These are phyloP conservation scores for Vigna mungo DNA, from an alignment of 306 rosid species.

Conservation along the genomic window DNA sequence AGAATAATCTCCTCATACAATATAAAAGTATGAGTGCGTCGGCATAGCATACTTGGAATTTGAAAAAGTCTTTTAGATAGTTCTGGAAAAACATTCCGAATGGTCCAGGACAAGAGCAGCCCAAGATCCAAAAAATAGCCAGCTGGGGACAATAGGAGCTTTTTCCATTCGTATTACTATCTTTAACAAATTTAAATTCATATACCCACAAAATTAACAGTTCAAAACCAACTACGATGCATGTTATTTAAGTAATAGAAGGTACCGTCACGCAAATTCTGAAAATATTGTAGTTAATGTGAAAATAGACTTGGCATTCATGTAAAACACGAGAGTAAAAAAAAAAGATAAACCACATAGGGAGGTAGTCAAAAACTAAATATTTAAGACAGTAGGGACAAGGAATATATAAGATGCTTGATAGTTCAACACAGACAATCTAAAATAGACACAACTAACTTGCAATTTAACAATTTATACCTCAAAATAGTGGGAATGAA, in stretches of 20 bases:
- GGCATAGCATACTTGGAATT: slow-evolving; percentile 25
- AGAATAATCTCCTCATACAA: slow-evolving; percentile 14
- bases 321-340: not conserved
- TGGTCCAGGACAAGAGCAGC: slow-evolving; percentile 13
- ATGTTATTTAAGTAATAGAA: slow-evolving; percentile 15
- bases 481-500: slow-evolving; percentile 96
- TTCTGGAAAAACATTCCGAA: slow-evolving; percentile 18
- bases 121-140: slow-evolving; percentile 31
- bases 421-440: slow-evolving; percentile 11
- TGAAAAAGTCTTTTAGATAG: not conserved
- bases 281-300: not conserved
- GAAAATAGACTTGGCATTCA: slow-evolving; percentile 1
- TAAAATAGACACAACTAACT: slow-evolving; percentile 22
- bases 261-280: slow-evolving; percentile 22
- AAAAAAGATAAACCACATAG: not conserved
- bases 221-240: not conserved
- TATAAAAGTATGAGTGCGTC: slow-evolving; percentile 3
- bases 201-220: slow-evolving; percentile 7
- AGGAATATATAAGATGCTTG: slow-evolving; percentile 29
- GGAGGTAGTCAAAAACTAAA: slow-evolving; percentile 25
- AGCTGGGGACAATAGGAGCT: slow-evolving; percentile 24
- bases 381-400: slow-evolving; percentile 21
- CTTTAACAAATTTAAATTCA: slow-evolving; percentile 5
- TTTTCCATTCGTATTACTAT: not conserved
- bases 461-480: slow-evolving; percentile 52